A percentile compares a stretch with the other conserved stretches of the same genome.
Conservation (phyloP, 768 basidiomycete genomes). For the Fomitopsis serialis region DNA sequence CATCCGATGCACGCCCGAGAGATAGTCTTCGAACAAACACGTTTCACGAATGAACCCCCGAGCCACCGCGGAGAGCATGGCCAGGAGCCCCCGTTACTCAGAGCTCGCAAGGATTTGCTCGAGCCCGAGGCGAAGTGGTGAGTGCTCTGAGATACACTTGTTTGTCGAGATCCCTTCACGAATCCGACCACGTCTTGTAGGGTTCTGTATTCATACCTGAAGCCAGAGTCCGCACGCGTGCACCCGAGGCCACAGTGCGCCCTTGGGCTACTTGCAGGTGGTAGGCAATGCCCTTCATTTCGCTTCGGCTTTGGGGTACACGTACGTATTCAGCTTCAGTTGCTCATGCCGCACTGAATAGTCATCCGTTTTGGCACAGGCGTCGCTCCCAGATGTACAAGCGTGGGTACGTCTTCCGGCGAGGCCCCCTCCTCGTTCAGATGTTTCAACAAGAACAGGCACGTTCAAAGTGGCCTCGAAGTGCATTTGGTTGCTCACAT, state of each 20-base stretch:
- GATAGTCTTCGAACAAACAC: slow-evolving; percentile 68
- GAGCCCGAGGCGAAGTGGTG: slow-evolving; percentile 65
- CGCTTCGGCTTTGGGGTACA: slow-evolving; percentile 73
- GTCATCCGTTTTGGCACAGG: slow-evolving; percentile 27
- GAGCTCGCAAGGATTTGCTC: slow-evolving; percentile 70
- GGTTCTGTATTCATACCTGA: slow-evolving; percentile 75
- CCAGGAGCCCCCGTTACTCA: slow-evolving; percentile 60
- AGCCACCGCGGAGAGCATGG: slow-evolving; percentile 54
- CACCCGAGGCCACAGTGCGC: slow-evolving; percentile 82
- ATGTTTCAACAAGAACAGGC: slow-evolving; percentile 88
- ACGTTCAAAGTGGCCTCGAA: slow-evolving; percentile 10
- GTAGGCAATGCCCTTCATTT: slow-evolving; percentile 77
- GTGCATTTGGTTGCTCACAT: neutral
- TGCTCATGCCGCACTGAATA: neutral
- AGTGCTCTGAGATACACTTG: too few relatives aligned
- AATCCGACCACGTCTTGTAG: too few relatives aligned
- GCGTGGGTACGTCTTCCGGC: slow-evolving; percentile 70
- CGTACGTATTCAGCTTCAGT: slow-evolving; percentile 35
- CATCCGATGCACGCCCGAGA: slow-evolving; percentile 69
- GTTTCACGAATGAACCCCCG: slow-evolving; percentile 45
- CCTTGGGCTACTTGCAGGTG: slow-evolving; percentile 81
- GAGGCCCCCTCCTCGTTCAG: slow-evolving; percentile 65
- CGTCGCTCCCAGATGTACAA: slow-evolving; percentile 77
- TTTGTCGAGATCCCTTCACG: too few relatives aligned
- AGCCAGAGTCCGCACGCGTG: slow-evolving; percentile 78